phyloP scores from a whole-genome alignment of 495 filamentous ascomycete genomes.

The Margaritispora aquatica region DNA sequence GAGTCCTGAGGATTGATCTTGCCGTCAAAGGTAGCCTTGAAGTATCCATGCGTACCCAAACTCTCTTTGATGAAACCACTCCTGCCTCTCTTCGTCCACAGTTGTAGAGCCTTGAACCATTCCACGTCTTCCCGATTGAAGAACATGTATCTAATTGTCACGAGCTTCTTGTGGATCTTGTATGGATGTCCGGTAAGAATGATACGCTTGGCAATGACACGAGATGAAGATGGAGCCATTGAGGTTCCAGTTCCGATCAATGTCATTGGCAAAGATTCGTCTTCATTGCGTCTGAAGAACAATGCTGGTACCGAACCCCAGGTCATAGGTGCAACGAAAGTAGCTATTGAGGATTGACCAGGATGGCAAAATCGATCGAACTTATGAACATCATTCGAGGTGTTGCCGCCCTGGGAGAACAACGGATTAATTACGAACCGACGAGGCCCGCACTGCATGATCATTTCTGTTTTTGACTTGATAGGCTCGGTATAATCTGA shows the following conservation, averaged over 20 bases:
- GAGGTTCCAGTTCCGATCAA: slow-evolving; percentile 83
- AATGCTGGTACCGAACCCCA: slow-evolving; percentile 89
- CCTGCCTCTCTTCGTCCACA: slow-evolving; percentile 89
- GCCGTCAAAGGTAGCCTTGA: slow-evolving; percentile 96
- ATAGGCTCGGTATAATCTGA: slow-evolving; percentile 65
- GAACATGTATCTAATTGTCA: slow-evolving; percentile 98
- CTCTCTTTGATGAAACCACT: slow-evolving; percentile 88
- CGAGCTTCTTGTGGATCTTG: slow-evolving; percentile 96
- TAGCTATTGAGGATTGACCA: slow-evolving; percentile 82
- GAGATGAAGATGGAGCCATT: slow-evolving; percentile 66
- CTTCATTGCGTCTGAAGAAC: slow-evolving; percentile 62
- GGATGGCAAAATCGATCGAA: slow-evolving; percentile 91
- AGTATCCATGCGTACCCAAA: slow-evolving; percentile 95
- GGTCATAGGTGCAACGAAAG: slow-evolving; percentile 81
- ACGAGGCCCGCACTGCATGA: slow-evolving; percentile 83
- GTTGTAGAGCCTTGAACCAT: slow-evolving; percentile 93
- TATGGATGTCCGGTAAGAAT: slow-evolving; percentile 94
- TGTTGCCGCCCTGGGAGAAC: slow-evolving; percentile 77
- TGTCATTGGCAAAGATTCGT: slow-evolving; percentile 42
- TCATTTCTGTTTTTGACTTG: slow-evolving; percentile 82
- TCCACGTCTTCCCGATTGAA: slow-evolving; percentile 91
- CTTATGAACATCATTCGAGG: slow-evolving; percentile 93
- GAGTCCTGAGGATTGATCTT: slow-evolving; percentile 92
- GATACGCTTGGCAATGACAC: slow-evolving; percentile 88
- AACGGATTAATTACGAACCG: slow-evolving; percentile 82